phyloP scores from a whole-genome alignment of 2,329 filamentous ascomycete genomes.

The Pyricularia pennisetigena region DNA sequence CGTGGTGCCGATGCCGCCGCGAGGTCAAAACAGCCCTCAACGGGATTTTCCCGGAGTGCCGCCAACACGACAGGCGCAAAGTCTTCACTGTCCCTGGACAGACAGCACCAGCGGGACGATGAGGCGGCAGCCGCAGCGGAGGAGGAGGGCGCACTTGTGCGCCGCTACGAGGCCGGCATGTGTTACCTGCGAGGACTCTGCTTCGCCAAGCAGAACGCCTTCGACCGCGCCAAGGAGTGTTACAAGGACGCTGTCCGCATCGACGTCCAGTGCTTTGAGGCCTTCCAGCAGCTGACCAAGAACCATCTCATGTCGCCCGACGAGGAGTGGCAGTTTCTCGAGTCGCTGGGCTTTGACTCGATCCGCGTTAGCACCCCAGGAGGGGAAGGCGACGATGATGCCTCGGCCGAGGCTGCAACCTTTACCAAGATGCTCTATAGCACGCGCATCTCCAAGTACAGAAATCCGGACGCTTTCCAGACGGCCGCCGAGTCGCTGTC shows the following conservation, averaged over 20 bases:
- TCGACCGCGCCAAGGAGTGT: conserved; percentile 93
- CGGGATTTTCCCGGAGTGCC: conserved; percentile 11
- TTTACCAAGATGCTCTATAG: conserved; percentile 97
- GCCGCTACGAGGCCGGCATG: conserved; percentile 93
- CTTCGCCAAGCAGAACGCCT: conserved; percentile 94
- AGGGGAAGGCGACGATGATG: conserved; percentile 27
- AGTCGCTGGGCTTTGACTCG: conserved; percentile 82
- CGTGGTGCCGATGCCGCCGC: conserved; percentile 35
- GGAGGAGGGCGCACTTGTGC: conserved; percentile 60
- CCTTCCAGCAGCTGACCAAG: conserved; percentile 95
- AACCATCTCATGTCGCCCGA: conserved; percentile 85
- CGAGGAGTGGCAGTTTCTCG: conserved; percentile 83
- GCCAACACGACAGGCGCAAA: conserved; percentile 20
- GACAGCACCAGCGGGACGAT: conserved; percentile 6
- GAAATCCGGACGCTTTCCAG: conserved; percentile 73
- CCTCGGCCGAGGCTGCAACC: conserved; percentile 77
- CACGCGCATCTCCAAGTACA: conserved; percentile 89
- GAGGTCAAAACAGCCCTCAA: conserved; percentile 1
- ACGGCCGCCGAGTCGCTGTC: conserved; percentile 83
- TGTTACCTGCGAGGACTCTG: conserved; percentile 90
- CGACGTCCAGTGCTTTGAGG: conserved; percentile 96
- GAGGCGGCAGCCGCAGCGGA: conserved; percentile 20
- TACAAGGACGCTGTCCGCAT: conserved; percentile 97
- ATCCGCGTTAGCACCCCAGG: conserved; percentile 57
- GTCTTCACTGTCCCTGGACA: conserved; percentile 10